Evolutionary conservation across 305 asterid species (phyloP).

Genomic region (Nicotiana rustica): DNA sequence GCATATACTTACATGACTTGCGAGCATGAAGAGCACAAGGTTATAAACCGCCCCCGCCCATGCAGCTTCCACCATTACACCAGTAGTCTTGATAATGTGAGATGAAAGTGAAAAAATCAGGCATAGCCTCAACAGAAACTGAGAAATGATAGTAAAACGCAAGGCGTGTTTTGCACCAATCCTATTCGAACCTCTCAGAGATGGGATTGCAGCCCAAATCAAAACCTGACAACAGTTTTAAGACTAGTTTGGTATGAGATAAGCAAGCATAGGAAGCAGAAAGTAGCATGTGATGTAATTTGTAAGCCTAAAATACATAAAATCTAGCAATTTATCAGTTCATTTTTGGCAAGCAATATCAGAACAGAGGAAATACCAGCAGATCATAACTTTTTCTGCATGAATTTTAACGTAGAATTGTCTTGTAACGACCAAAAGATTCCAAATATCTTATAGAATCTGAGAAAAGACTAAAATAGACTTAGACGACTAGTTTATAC

Average conservation of each 20-base stretch:
- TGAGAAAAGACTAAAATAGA: not conserved
- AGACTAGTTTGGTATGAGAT: not conserved
- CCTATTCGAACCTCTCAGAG: constrained; percentile 56
- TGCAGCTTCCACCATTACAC: constrained; percentile 68
- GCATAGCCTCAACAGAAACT: constrained; percentile 58
- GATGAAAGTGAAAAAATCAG: constrained; percentile 64
- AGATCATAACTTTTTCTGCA: not conserved
- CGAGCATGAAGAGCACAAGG: constrained; percentile 68
- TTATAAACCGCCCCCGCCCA: constrained; percentile 79
- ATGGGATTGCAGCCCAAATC: constrained; percentile 65
- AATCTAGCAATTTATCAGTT: not conserved
- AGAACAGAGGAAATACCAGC: not conserved
- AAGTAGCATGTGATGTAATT: not conserved
- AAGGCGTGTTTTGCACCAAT: constrained; percentile 58
- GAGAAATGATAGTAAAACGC: constrained; percentile 53
- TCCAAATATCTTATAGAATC: too few species aligned
- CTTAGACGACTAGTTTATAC: constrained; percentile 36
- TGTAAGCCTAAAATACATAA: not conserved
- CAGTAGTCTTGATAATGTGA: constrained; percentile 62
- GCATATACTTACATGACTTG: constrained; percentile 59
- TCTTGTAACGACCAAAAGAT: too few species aligned
- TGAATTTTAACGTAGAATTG: not conserved
- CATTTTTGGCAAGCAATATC: not conserved
- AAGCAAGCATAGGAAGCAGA: too few species aligned
- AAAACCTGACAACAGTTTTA: constrained; percentile 44